phyloP scores from a whole-genome alignment of 768 basidiomycete genomes.

The Crepidotus variabilis region DNA sequence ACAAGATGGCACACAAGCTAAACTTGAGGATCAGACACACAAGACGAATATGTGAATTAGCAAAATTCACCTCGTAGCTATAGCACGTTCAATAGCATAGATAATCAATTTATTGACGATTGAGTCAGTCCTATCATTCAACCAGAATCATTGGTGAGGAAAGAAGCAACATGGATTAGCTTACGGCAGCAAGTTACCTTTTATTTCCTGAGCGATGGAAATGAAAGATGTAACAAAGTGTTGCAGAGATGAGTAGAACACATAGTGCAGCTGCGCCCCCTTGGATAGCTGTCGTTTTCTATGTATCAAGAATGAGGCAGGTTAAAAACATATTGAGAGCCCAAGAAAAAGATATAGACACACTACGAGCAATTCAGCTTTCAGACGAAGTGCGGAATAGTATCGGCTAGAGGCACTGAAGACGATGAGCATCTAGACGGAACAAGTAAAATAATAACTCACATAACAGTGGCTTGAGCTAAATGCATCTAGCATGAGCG shows the following conservation, averaged over 20 bases:
- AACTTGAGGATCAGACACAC: too few species aligned
- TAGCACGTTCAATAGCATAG: neutral
- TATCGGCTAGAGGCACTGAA: neutral
- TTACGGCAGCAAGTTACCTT: neutral
- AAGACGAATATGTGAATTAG: too few species aligned
- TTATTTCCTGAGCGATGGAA: neutral
- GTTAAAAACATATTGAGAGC: too few species aligned
- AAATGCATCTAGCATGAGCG: neutral
- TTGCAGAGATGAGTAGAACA: neutral
- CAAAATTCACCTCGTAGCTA: neutral
- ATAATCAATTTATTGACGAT: neutral
- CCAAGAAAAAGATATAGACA: neutral
- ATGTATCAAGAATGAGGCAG: too few species aligned
- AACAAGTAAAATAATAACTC: neutral
- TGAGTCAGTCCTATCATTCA: neutral
- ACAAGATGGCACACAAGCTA: neutral
- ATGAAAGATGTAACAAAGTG: neutral
- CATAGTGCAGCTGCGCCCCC: neutral
- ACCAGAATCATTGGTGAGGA: too few species aligned
- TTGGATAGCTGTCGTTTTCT: neutral
- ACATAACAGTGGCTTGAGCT: neutral
- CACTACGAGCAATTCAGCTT: neutral
- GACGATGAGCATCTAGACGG: neutral
- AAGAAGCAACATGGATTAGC: too few species aligned
- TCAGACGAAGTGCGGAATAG: neutral